Percentiles rank a stretch among this genome's conserved stretches.
Conservation (phyloP, 257 asterid genomes). For the Galeopsis tetrahit region DNA sequence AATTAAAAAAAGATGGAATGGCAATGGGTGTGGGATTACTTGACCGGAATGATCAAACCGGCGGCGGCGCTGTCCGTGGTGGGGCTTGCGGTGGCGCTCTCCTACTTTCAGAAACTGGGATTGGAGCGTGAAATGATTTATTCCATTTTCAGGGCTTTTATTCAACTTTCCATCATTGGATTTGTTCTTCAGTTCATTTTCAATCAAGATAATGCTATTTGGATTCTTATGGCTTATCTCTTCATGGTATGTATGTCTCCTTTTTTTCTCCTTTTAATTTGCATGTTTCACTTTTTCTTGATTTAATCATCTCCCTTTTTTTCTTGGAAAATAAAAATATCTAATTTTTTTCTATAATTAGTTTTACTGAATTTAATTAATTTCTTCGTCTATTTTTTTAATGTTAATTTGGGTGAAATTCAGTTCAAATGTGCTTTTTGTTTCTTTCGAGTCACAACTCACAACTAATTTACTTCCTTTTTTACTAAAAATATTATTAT, state of each 20-base stretch:
- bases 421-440: too few species aligned
- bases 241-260: conserved; percentile 89
- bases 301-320: neutral
- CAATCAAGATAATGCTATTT: conserved; percentile 54
- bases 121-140: conserved; percentile 78
- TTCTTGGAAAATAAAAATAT: neutral
- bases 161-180: conserved; percentile 82
- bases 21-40: conserved; percentile 67
- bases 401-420: too few species aligned
- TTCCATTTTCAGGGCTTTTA: conserved; percentile 80
- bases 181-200: conserved; percentile 90
- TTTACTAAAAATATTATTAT: too few species aligned
- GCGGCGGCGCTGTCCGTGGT: conserved; percentile 84
- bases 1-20: conserved; percentile 50
- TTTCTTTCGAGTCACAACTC: too few species aligned
- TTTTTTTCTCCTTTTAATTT: neutral
- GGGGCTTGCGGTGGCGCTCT: conserved; percentile 65
- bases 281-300: neutral
- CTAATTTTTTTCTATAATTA: too few species aligned
- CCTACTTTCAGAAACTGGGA: conserved; percentile 71
- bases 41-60: conserved; percentile 87
- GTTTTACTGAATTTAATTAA: too few species aligned
- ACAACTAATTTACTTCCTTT: too few species aligned
- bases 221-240: conserved; percentile 88
- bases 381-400: too few species aligned